These are phyloP conservation scores for Wickerhamiella kurtzmanii DNA, from an alignment of 805 yeast species.

Conservation along the genomic window DNA sequence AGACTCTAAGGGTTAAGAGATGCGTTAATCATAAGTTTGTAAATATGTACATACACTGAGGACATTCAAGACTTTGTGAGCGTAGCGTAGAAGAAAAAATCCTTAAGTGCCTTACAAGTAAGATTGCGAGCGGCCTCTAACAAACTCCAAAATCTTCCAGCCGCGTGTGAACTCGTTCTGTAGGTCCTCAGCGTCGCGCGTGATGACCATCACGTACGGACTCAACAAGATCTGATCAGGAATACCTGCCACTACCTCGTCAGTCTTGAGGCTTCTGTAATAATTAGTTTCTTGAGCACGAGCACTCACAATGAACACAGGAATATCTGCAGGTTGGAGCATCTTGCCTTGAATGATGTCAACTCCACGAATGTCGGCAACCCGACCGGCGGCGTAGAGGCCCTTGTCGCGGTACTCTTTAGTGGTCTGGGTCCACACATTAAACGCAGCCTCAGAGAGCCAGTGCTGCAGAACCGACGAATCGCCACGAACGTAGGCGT, in stretches of 20 bases:
- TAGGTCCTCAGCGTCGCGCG: slow-evolving; percentile 84
- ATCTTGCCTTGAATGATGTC: slow-evolving; percentile 80
- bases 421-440: slow-evolving; percentile 86
- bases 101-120: slow-evolving; percentile 21
- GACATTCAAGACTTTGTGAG: too few species aligned
- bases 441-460: slow-evolving; percentile 94
- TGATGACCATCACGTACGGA: slow-evolving; percentile 91
- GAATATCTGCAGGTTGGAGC: slow-evolving; percentile 80
- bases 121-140: slow-evolving; percentile 81
- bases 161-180: slow-evolving; percentile 89
- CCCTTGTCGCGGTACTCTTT: slow-evolving; percentile 88
- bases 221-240: slow-evolving; percentile 86
- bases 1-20: background rate
- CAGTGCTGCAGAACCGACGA: slow-evolving; percentile 68
- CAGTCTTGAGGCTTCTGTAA: slow-evolving; percentile 79
- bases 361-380: slow-evolving; percentile 88
- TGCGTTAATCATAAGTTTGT: background rate
- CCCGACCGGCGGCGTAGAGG: slow-evolving; percentile 76
- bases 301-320: slow-evolving; percentile 85
- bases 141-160: slow-evolving; percentile 91
- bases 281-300: slow-evolving; percentile 92
- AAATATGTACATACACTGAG: background rate
- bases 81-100: too few species aligned
- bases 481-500: slow-evolving; percentile 89
- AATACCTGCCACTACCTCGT: slow-evolving; percentile 90